These are phyloP conservation scores for Arthrinium phaeospermum DNA, from an alignment of 2,329 filamentous ascomycete species.

Conservation along the genomic window DNA sequence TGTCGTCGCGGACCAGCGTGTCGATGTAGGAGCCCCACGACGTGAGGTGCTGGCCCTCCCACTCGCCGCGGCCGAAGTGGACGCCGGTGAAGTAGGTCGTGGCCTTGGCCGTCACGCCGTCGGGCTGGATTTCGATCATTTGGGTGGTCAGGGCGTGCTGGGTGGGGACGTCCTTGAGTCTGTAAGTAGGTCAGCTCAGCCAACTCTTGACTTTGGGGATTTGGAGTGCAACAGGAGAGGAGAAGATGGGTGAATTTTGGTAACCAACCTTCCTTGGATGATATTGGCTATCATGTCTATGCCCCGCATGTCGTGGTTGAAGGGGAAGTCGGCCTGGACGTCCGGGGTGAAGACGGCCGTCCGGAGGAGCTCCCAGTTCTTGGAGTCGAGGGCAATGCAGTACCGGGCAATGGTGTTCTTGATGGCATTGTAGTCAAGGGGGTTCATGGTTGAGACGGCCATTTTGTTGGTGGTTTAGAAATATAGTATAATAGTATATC, in stretches of 20 bases:
- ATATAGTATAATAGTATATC: background rate
- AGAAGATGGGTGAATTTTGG: too few relatives aligned
- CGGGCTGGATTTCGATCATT: conserved; percentile 21
- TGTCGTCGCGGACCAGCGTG: conserved; percentile 4
- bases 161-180: conserved; percentile 21
- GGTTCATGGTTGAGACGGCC: conserved; percentile 10
- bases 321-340: conserved; percentile 21
- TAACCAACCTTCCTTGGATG: background rate
- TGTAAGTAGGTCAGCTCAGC: background rate
- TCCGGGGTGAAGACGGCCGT: conserved; percentile 21
- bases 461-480: background rate
- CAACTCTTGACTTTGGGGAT: background rate
- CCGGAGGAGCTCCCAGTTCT: conserved; percentile 24
- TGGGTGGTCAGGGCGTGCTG: conserved; percentile 27
- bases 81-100: conserved; percentile 25
- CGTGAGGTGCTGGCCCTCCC: conserved; percentile 23
- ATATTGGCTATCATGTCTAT: conserved; percentile 8
- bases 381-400: conserved; percentile 24
- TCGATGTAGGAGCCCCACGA: conserved; percentile 25
- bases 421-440: conserved; percentile 23
- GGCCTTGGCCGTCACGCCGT: conserved; percentile 22
- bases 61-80: conserved; percentile 25
- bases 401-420: conserved; percentile 24
- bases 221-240: too few relatives aligned
- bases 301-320: conserved; percentile 23